Base-by-base conservation (phyloP, 2,329 filamentous ascomycete genomes). In the Sclerotinia nivalis region DNA sequence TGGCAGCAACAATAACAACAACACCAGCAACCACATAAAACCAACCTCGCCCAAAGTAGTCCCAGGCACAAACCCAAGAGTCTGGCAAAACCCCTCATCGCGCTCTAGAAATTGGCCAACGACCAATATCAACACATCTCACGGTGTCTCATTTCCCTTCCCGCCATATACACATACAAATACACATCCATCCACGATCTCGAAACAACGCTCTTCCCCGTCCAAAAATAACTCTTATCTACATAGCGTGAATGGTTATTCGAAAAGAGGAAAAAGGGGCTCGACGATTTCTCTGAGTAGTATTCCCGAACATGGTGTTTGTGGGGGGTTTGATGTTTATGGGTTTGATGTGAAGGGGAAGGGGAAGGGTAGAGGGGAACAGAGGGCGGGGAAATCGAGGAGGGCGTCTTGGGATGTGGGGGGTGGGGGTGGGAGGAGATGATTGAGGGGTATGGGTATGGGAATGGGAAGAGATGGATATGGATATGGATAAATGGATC, bases 61-160 rank as follows among this genome's bases (percentile, higher is more conserved):
- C 15, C n/a, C 47, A 8, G 34, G 47, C n/a, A 31, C 61, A 20
- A 64, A 64, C 9, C 61, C 61, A 28, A 25, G 61, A 13, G 7
- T 64, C 9, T 64, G 61, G 61, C 61, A 64, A 40, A 64, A 64
- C 22, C 47, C 61, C 31, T 64, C 61, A 20, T 64, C 61, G 4
- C 61, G 61, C 31, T 47, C 45, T 20, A 37, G 47, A 2, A 52
- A 64, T 22, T 64, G 61, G 47, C 61, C 61, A 0, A 40, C 47
- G 15, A 40, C 61, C 4, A 50, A 47, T 31, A 20, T 37, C 31
- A 40, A 64, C 12, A 37, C 18, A 7, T 12, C 34, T 1, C 22
- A 25, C 22, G n/a, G 9, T 2, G 8, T 15, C 25, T 25, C 47
- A 13, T 64, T 64, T 28, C 12, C 61, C 18, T 64, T 64, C 2